Evolutionary conservation across 768 basidiomycete species (phyloP), one percentile per base, ranked within the genome.

Genomic region (Trametopsis cervina): DNA sequence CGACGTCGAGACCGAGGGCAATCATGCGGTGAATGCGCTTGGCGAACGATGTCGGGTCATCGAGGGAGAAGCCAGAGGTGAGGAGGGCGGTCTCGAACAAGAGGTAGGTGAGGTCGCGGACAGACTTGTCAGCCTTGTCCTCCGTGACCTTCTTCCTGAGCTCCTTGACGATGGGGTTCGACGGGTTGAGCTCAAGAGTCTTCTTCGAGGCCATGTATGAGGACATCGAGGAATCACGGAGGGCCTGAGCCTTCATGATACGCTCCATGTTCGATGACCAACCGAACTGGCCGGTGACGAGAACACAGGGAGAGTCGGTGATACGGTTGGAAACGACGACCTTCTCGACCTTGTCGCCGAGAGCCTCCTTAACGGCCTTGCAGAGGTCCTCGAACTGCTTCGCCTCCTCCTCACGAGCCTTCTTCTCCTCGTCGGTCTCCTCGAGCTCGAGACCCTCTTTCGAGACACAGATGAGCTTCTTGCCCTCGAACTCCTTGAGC

Each of bases 261-360:
- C 94, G 85, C 69, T 94, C 89, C 95, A 98, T 98, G 78, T 97
- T 97, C 47, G 94, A 93, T 22, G 92, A 96, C 95, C 95, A 99
- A 47, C 95, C 96, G 70, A 97, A 99, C 68, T 97, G 94, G 49
- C 95, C 95, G 51, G 96, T 98, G 63, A 97, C 93, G 60, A 95
- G 84, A 39, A 96, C 95, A 66, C 86, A 97, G 52, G 93, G 94
- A 17, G 93, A 96, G 69, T 95, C 92, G 59, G 81, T 77, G 74
- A 99, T 95, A 69, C 95, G 91, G 81, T 95, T 97, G 40, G 95
- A 98, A 57, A 97, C 76, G 54, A 95, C 80, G 20, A 99, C 95
- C 78, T 99, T 99, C 80, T 99, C 96, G 55, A 99, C 94, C 78
- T 94, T 95, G 71, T 97, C 95, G 50, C 95, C 94, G 51, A 99